Base-by-base conservation (phyloP, 768 basidiomycete species). In the Mycena vulgaris region DNA sequence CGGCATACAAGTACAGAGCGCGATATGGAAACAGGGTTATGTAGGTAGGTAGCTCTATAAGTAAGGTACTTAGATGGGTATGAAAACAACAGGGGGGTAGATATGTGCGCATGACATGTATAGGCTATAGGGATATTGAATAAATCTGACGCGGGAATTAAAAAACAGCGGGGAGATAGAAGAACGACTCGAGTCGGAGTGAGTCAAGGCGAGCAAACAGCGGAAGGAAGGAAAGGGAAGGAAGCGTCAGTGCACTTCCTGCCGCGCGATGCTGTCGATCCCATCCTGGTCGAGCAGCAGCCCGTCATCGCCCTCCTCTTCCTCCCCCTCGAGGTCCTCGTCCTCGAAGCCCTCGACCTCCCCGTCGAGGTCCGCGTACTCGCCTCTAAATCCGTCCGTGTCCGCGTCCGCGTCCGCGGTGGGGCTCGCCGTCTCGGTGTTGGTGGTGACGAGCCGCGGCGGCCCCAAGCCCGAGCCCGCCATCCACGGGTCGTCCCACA, bases 401-500 rank as follows among this genome's bases (percentile, higher is more conserved):
- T 62, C 52, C 27, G 57, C 59, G 45, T 42, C 52, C 42, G n/a
- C n/a, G n/a, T n/a, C 21, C 7, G 51, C 23, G 17, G 47, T 25
- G 17, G 72, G 64, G 42, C 68, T 73, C 61, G 53, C 55, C 33
- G 72, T 67, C 51, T 73, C 72, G 21, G 67, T 52, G 5, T 70
- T 65, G 40, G 61, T 33, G 45, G 60, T 61, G 11, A 73, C 53
- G 16, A 70, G 65, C 56, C 56, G 53, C 17, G 31, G 45, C 27
- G 11, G 51, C 28, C 21, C 42, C 21, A 23, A 28, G 39, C 33
- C 33, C 30, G 30, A 16, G 9, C 35, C 30, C 13, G 64, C 9
- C 84, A 86, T 85, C 86, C 86, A 88, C 59, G 77, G 78, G 68
- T 88, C 87, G 51, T 82, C 88, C 92, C 91, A 92, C 60, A 96